A percentile compares a stretch with the other conserved stretches of the same genome.
Evolutionary conservation across 1,284 basidiomycete genomes (phyloP).

Genomic region (Exobasidium cylindrosporum): DNA sequence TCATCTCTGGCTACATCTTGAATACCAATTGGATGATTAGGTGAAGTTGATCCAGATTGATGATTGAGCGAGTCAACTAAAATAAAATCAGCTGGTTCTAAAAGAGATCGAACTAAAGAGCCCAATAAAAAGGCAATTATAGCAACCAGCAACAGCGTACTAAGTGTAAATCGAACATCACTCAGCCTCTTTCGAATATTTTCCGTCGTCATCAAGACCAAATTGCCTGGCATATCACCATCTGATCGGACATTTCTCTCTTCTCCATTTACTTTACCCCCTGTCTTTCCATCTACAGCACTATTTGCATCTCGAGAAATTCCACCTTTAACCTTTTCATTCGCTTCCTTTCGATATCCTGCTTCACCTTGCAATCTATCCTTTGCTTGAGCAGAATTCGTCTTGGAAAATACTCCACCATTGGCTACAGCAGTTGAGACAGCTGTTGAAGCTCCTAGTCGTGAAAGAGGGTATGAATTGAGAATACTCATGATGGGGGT

Average conservation of each 20-base stretch:
- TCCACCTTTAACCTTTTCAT: constrained; percentile 10
- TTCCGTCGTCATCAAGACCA: constrained; percentile 11
- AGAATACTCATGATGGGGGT: constrained; percentile 44
- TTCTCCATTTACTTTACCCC: neutral
- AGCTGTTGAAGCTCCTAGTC: constrained; percentile 32
- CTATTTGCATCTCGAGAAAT: neutral
- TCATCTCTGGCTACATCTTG: neutral
- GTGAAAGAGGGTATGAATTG: constrained; percentile 37
- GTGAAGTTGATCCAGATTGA: neutral
- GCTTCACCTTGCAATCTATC: neutral
- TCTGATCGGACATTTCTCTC: neutral
- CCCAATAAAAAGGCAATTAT: constrained; percentile 87
- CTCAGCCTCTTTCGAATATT: constrained; percentile 10
- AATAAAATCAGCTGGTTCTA: constrained; percentile 88
- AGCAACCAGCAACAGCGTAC: constrained; percentile 65
- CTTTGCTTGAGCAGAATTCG: neutral
- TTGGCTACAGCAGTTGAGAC: constrained; percentile 37
- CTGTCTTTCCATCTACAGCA: neutral
- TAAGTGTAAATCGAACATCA: constrained; percentile 30
- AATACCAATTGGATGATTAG: neutral
- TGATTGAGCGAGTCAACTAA: constrained; percentile 22
- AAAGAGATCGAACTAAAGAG: constrained; percentile 77
- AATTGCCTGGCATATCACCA: constrained; percentile 2
- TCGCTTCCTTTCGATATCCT: neutral
- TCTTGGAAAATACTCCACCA: constrained; percentile 17